Conservation (phyloP, 495 filamentous ascomycete species). For the Annulohypoxylon maeteangense region DNA sequence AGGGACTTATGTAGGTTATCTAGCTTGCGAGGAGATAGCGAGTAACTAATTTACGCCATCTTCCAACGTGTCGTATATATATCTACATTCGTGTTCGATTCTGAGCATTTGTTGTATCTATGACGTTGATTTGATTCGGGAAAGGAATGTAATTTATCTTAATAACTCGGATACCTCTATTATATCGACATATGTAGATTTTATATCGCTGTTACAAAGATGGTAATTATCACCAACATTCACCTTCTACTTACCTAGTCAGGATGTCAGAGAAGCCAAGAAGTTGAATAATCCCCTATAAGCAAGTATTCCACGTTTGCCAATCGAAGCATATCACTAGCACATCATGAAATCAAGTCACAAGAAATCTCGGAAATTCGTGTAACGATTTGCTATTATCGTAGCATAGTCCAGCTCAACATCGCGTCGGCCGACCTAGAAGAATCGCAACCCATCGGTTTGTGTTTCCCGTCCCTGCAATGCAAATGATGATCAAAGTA, state of each 20-base stretch:
- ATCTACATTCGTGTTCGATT: neutral
- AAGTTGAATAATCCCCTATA: too few species aligned
- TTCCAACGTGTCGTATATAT: neutral
- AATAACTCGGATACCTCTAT: too few species aligned
- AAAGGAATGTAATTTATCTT: neutral
- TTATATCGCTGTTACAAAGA: too few species aligned
- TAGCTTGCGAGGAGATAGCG: constrained; percentile 12
- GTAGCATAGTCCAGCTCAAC: constrained; percentile 34
- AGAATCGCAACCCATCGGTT: constrained; percentile 24
- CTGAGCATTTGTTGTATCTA: neutral
- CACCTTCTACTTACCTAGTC: too few species aligned
- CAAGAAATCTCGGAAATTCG: neutral
- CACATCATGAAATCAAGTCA: neutral
- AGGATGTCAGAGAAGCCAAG: too few species aligned
- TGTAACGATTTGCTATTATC: constrained; percentile 45
- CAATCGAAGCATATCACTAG: neutral
- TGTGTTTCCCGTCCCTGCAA: constrained; percentile 42
- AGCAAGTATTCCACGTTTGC: neutral
- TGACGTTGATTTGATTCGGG: neutral
- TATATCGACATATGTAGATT: too few species aligned
- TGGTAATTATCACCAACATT: too few species aligned
- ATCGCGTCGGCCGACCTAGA: constrained; percentile 25
- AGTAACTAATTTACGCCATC: constrained; percentile 24
- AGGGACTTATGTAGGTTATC: constrained; percentile 1
- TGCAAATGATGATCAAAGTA: constrained; percentile 51